Base-by-base conservation (phyloP, 2,329 filamentous ascomycete genomes). In the Zasmidium citrigriseum region DNA sequence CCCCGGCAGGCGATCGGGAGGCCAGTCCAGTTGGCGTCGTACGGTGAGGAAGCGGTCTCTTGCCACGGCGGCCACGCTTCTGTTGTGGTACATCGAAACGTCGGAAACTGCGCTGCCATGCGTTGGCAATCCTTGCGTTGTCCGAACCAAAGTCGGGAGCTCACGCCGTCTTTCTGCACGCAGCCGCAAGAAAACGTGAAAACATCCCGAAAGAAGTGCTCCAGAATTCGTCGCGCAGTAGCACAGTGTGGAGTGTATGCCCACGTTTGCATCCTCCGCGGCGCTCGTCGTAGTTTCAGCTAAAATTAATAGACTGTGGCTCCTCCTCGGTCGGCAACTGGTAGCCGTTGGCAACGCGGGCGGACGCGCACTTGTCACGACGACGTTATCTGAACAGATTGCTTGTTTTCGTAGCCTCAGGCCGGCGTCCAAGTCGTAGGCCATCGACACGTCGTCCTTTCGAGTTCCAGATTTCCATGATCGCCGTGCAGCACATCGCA, bases 101-200 rank as follows among this genome's bases (percentile, higher is more conserved):
- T 50, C 24, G 48, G 25, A 51, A 51, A 21, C 48, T 34, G 48
- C 48, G n/a, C 27, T 29, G 48, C 48, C 48, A 38, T 49, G 46
- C 46, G 34, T 41, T 41, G 34, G 34, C 34, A 41, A 41, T 41
- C 34, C 34, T 41, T 41, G 34, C 34, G 34, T 9, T n/a, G 4
- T 9, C 16, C 34, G 34, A 41, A 41, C 34, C 34, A 41, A n/a
- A 9, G 16, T n/a, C 14, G 34, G 18, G 7, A 41, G 34, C 34
- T 11, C 34, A 41, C 14, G 34, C 34, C 34, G 34, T 41, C 4
- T 41, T 41, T n/a, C 14, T n/a, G 34, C 18, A 10, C 34, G 34
- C 14, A 7, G 34, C 34, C 34, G 34, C 34, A 16, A 41, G 4
- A n/a, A 4, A 41, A n/a, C 34, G 34, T 29, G 27, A 29, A 29